Evolutionary conservation across 176 grass and related monocot genomes (phyloP).

Genomic region (Puccinellia tenuiflora): DNA sequence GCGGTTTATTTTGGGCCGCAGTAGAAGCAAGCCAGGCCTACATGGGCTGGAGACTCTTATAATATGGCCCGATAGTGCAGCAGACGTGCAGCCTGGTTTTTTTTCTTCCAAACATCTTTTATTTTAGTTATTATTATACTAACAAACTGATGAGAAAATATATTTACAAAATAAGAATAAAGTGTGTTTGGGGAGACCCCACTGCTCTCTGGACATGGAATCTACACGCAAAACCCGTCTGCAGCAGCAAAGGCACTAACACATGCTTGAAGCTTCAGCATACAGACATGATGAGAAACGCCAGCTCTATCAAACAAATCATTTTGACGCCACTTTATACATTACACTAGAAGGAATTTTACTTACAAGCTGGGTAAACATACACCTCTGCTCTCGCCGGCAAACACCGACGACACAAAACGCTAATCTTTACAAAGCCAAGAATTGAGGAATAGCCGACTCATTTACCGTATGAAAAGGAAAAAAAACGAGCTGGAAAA

Average conservation of each 20-base stretch:
- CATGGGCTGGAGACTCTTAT: too few relatives aligned
- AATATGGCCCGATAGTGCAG: too few relatives aligned
- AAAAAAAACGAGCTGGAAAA: not conserved
- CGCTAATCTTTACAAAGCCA: constrained; percentile 30
- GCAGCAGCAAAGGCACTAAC: not conserved
- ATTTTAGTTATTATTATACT: too few relatives aligned
- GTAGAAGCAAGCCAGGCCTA: too few relatives aligned
- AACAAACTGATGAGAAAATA: not conserved
- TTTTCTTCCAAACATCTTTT: too few relatives aligned
- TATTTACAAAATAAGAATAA: not conserved
- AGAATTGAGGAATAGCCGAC: not conserved
- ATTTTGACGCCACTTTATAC: not conserved
- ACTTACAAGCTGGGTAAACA: not conserved
- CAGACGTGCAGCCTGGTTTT: too few relatives aligned
- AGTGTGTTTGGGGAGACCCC: not conserved
- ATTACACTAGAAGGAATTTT: not conserved
- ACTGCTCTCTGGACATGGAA: not conserved
- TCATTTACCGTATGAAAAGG: not conserved
- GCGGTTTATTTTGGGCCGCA: too few relatives aligned
- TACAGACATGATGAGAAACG: not conserved
- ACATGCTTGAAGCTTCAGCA: not conserved
- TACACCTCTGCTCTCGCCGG: not conserved
- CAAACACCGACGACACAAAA: not conserved
- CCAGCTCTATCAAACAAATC: not conserved
- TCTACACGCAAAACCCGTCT: not conserved